Evolutionary conservation across 371 early-diverging fungal genomes (phyloP).

Genomic region (Mortierella sp.): DNA sequence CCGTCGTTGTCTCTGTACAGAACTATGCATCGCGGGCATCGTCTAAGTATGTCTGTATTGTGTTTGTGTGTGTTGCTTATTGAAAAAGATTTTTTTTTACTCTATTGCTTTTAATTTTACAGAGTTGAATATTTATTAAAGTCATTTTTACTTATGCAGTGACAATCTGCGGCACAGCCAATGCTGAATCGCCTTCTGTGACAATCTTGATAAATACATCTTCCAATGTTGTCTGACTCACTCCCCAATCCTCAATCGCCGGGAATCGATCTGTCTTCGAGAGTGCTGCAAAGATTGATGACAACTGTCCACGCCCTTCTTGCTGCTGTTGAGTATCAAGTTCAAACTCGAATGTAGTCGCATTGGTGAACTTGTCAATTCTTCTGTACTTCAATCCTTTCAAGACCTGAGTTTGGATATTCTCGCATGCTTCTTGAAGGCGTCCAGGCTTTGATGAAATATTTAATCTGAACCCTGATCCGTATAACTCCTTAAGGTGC

Average conservation of each 20-base stretch:
- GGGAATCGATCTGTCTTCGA: constrained; percentile 28
- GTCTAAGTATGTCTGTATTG: too few relatives aligned
- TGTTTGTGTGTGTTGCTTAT: too few relatives aligned
- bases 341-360: constrained; percentile 67
- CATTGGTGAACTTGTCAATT: constrained; percentile 62
- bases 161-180: constrained; percentile 41
- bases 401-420: constrained; percentile 32
- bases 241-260: constrained; percentile 73
- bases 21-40: too few relatives aligned
- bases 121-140: too few relatives aligned
- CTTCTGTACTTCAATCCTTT: constrained; percentile 21
- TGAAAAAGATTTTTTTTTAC: too few relatives aligned
- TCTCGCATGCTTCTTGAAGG: constrained; percentile 46
- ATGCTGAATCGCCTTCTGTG: constrained; percentile 61
- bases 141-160: too few relatives aligned
- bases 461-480: constrained; percentile 73
- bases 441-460: constrained; percentile 23
- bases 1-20: too few relatives aligned
- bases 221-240: constrained; percentile 73
- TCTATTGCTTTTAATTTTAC: too few relatives aligned
- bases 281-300: constrained; percentile 37
- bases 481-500: constrained; percentile 77
- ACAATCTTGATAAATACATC: constrained; percentile 73
- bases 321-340: constrained; percentile 7
- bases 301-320: constrained; percentile 52